Evolutionary conservation across 352 stramenopile species (phyloP).

Genomic region (Phytophthora syringae): DNA sequence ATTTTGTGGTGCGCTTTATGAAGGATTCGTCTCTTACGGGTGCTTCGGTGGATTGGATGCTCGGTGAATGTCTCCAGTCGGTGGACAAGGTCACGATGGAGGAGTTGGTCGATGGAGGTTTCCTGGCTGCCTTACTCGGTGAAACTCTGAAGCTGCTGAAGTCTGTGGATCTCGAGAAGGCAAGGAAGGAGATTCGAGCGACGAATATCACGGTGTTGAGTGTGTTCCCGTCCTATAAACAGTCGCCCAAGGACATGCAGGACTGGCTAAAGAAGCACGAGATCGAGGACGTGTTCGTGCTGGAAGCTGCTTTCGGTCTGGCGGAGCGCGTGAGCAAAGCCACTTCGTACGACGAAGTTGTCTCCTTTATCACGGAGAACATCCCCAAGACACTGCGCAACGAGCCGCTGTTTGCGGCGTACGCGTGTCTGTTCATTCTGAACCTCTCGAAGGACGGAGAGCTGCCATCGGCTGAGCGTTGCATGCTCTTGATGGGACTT

Average conservation of each 20-base stretch:
- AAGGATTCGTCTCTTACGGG: conserved; percentile 60
- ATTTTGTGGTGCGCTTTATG: conserved; percentile 77
- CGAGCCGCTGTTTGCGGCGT: conserved; percentile 66
- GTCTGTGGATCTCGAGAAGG: conserved; percentile 43
- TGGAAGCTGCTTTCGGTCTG: conserved; percentile 67
- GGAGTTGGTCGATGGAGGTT: conserved; percentile 75
- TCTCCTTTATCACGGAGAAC: conserved; percentile 62
- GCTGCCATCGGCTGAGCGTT: conserved; percentile 60
- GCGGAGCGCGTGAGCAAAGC: conserved; percentile 51
- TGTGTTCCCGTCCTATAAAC: conserved; percentile 62
- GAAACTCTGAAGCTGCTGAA: conserved; percentile 58
- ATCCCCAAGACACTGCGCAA: conserved; percentile 56
- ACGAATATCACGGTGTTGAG: conserved; percentile 66
- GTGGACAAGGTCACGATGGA: conserved; percentile 67
- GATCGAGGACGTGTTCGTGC: conserved; percentile 57
- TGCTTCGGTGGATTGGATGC: conserved; percentile 75
- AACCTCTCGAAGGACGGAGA: conserved; percentile 55
- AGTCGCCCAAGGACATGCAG: conserved; percentile 57
- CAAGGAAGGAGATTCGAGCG: conserved; percentile 54
- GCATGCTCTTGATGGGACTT: conserved; percentile 78
- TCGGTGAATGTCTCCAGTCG: conserved; percentile 51
- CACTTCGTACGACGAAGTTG: conserved; percentile 55
- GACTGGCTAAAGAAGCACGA: conserved; percentile 74
- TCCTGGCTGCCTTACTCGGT: conserved; percentile 61
- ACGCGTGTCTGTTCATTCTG: conserved; percentile 76